Conservation (phyloP, 768 basidiomycete species). For the Mycena venus region DNA sequence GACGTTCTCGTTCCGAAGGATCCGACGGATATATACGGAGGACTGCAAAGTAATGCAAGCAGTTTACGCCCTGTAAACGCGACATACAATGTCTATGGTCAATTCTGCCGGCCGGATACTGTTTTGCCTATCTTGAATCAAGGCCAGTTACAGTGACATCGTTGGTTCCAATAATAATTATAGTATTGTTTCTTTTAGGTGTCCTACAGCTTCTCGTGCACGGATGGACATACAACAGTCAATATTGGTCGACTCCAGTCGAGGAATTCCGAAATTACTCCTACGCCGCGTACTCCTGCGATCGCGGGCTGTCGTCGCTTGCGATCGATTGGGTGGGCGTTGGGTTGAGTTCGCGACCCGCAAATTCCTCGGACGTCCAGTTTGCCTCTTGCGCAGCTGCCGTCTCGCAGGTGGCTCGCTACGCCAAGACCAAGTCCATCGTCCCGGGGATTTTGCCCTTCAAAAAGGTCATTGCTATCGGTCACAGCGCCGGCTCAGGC, state of each 20-base stretch:
- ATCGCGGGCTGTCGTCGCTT: too few relatives aligned
- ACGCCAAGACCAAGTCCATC: neutral
- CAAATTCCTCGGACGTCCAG: too few relatives aligned
- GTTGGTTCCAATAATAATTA: neutral
- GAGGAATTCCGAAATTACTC: too few relatives aligned
- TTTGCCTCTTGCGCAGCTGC: too few relatives aligned
- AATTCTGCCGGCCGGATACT: neutral
- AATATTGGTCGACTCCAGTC: too few relatives aligned
- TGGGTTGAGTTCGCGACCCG: too few relatives aligned
- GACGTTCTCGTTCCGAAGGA: neutral
- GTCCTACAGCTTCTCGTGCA: neutral
- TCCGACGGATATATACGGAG: neutral
- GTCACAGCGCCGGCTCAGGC: too few relatives aligned
- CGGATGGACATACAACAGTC: neutral
- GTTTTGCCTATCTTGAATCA: neutral
- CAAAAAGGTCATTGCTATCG: neutral
- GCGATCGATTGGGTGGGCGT: too few relatives aligned
- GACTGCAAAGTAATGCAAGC: neutral
- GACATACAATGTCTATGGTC: neutral
- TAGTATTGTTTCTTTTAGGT: neutral
- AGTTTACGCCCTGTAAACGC: neutral
- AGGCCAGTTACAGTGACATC: neutral
- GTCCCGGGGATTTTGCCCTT: neutral
- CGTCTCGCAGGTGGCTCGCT: neutral
- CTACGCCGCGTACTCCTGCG: too few relatives aligned